Conservation (phyloP, 495 filamentous ascomycete genomes). For the Hypoxylon perforatum region DNA sequence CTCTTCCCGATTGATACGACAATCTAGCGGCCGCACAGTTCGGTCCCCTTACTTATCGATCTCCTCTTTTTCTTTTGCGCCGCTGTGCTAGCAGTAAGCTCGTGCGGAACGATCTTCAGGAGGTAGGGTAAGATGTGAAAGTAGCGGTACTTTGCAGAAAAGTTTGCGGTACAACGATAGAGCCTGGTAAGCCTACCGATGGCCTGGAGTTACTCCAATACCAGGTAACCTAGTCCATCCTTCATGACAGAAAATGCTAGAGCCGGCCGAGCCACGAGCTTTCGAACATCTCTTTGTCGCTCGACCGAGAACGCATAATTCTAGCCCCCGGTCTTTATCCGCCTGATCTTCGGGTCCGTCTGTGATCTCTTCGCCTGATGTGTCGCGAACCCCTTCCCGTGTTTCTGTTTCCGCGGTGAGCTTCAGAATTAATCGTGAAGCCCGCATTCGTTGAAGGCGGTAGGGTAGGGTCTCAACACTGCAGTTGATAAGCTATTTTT, state of each 20-base stretch:
- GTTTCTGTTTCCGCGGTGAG: constrained; percentile 18
- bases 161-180: constrained; percentile 26
- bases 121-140: constrained; percentile 12
- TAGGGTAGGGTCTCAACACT: background rate
- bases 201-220: constrained; percentile 23
- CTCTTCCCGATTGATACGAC: constrained; percentile 27
- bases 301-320: constrained; percentile 32
- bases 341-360: constrained; percentile 29
- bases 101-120: constrained; percentile 24
- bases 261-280: constrained; percentile 4
- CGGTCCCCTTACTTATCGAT: constrained; percentile 1
- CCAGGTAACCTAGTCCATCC: constrained; percentile 25
- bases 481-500: constrained; percentile 11
- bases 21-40: background rate
- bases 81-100: constrained; percentile 17
- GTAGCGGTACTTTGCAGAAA: constrained; percentile 35
- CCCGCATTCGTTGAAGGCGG: no score
- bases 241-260: constrained; percentile 20
- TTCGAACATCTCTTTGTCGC: background rate
- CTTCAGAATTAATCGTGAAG: background rate
- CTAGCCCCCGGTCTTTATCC: constrained; percentile 28
- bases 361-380: constrained; percentile 20
- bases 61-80: constrained; percentile 6
- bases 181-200: background rate
- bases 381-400: constrained; percentile 1